A percentile compares a stretch with the other conserved stretches of the same genome.
Evolutionary conservation across 164 flowering plant genomes (phyloP).

Genomic region (Chimonanthus praecox): DNA sequence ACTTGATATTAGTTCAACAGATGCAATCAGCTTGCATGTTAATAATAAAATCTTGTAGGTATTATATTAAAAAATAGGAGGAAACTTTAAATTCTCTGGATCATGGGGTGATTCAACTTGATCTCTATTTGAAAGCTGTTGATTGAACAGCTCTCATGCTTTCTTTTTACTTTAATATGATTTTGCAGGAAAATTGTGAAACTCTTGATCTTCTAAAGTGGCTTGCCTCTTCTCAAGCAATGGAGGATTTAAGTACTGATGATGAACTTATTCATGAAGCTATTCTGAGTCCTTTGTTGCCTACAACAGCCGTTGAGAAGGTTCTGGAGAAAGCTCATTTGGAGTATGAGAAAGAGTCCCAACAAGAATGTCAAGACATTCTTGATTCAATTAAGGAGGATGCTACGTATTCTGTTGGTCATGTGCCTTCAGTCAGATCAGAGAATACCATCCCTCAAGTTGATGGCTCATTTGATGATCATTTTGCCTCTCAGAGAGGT

Average conservation of each 20-base stretch:
- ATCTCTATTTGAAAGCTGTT: no score
- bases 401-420: slow-evolving; percentile 13
- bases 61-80: no score
- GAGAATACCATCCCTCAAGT: slow-evolving; percentile 44
- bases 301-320: slow-evolving; percentile 46
- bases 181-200: slow-evolving; percentile 38
- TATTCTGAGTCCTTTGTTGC: slow-evolving; percentile 68
- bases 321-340: slow-evolving; percentile 71
- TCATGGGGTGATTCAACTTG: no score
- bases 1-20: no score
- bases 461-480: slow-evolving; percentile 62
- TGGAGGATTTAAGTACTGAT: slow-evolving; percentile 79
- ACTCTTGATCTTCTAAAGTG: slow-evolving; percentile 72
- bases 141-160: no score
- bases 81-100: no score
- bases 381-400: slow-evolving; percentile 68
- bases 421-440: slow-evolving; percentile 10
- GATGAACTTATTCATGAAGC: slow-evolving; percentile 71
- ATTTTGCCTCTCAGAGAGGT: slow-evolving; percentile 17
- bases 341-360: slow-evolving; percentile 77
- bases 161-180: no score
- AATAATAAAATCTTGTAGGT: no score
- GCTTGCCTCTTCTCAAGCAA: slow-evolving; percentile 93
- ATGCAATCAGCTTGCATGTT: no score
- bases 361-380: slow-evolving; percentile 93